These are phyloP conservation scores for Mycena epipterygia DNA, from an alignment of 768 basidiomycete genomes.

Conservation along the genomic window DNA sequence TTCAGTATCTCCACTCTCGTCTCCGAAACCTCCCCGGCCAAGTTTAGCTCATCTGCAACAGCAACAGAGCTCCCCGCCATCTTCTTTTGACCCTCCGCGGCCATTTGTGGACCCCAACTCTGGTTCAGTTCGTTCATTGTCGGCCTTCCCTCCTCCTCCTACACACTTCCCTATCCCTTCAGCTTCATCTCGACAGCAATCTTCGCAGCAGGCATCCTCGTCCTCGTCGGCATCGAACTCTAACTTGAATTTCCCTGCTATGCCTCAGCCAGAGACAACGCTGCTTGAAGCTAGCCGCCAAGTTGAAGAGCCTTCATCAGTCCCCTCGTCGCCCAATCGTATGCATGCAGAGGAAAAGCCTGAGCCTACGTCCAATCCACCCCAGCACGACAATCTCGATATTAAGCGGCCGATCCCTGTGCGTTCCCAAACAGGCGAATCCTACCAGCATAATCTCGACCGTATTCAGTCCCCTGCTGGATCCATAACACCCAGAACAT, in stretches of 20 bases:
- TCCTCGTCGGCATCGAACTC: constrained; percentile 43
- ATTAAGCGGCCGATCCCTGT: constrained; percentile 33
- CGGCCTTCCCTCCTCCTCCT: constrained; percentile 81
- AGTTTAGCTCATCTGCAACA: constrained; percentile 29
- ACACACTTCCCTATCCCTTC: constrained; percentile 80
- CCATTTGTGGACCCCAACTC: constrained; percentile 56
- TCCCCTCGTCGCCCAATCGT: constrained; percentile 24
- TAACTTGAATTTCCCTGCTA: constrained; percentile 39
- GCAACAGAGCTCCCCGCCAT: constrained; percentile 40
- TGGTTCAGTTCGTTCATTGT: constrained; percentile 76
- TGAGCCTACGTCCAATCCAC: background rate
- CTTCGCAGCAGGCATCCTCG: constrained; percentile 30
- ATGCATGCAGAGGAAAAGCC: background rate
- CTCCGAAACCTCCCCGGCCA: constrained; percentile 24
- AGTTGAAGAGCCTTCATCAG: constrained; percentile 30
- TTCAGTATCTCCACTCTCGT: constrained; percentile 24
- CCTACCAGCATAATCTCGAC: constrained; percentile 22
- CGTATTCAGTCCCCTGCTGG: constrained; percentile 19
- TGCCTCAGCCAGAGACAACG: constrained; percentile 41
- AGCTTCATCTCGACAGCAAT: constrained; percentile 57
- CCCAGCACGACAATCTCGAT: constrained; percentile 11
- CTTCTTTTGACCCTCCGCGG: constrained; percentile 53
- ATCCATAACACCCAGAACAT: constrained; percentile 6
- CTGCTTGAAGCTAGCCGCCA: constrained; percentile 38
- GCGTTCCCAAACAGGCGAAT: constrained; percentile 33